Conservation (phyloP, 2,329 filamentous ascomycete species). For the Stemphylium vesicarium region DNA sequence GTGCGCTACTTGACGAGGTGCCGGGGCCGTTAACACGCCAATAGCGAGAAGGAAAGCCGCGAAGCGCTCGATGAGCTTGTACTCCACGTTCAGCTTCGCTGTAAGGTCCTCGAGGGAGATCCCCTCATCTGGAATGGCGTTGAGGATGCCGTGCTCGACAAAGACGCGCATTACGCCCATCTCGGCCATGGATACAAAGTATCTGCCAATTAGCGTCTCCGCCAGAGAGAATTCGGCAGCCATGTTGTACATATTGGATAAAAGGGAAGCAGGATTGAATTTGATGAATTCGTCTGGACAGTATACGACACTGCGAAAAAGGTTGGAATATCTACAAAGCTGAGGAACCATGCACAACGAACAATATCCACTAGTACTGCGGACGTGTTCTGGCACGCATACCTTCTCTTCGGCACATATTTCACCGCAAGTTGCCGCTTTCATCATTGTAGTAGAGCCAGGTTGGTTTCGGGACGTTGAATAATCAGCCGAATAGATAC, state of each 20-base stretch:
- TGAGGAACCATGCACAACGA: too few relatives aligned
- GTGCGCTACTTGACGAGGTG: constrained; percentile 10
- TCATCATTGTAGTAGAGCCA: too few relatives aligned
- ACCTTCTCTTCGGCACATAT: too few relatives aligned
- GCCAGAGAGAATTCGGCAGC: constrained; percentile 7
- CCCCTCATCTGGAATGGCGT: constrained; percentile 10
- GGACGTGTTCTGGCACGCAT: too few relatives aligned
- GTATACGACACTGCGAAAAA: neutral
- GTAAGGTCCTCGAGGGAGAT: constrained; percentile 8
- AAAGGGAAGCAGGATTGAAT: neutral
- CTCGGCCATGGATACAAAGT: constrained; percentile 13
- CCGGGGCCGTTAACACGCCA: constrained; percentile 1
- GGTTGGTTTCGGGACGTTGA: too few relatives aligned
- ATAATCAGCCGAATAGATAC: too few relatives aligned
- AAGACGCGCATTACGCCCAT: constrained; percentile 12
- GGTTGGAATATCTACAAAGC: neutral
- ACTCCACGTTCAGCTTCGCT: constrained; percentile 2
- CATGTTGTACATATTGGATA: constrained; percentile 1
- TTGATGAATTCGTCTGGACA: neutral
- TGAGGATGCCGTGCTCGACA: constrained; percentile 12
- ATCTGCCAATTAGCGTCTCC: constrained; percentile 9
- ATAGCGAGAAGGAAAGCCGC: constrained; percentile 5
- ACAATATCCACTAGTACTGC: too few relatives aligned
- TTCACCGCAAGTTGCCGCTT: too few relatives aligned
- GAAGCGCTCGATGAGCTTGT: constrained; percentile 9